Conservation (phyloP, 805 yeast species). For the Wickerhamomyces queroliae region DNA sequence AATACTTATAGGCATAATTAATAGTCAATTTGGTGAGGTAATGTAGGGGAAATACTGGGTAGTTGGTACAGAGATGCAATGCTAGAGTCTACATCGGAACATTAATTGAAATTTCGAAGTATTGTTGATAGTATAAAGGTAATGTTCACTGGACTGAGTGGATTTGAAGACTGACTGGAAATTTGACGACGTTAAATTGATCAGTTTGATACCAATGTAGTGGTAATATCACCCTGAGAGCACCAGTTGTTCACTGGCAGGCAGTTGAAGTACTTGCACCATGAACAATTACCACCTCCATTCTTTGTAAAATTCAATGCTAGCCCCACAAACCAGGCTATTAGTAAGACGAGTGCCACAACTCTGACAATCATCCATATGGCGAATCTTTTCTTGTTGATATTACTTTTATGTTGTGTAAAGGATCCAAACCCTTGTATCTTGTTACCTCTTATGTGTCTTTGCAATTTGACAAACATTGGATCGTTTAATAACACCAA, state of each 20-base stretch:
- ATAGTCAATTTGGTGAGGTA: too few relatives aligned
- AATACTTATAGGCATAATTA: too few relatives aligned
- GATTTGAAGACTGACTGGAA: neutral
- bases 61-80: too few relatives aligned
- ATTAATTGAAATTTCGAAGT: too few relatives aligned
- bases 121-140: too few relatives aligned
- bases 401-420: constrained; percentile 7
- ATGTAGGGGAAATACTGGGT: too few relatives aligned
- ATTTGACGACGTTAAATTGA: neutral
- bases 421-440: neutral
- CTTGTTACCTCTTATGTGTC: constrained; percentile 6
- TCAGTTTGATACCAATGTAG: neutral
- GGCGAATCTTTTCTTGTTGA: constrained; percentile 36
- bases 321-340: constrained; percentile 46
- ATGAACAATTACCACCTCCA: constrained; percentile 48
- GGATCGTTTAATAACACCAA: constrained; percentile 53
- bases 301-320: constrained; percentile 40
- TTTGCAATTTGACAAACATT: constrained; percentile 27
- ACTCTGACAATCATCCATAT: constrained; percentile 49
- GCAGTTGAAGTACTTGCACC: constrained; percentile 74
- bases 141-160: too few relatives aligned
- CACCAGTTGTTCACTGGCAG: constrained; percentile 72
- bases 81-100: too few relatives aligned
- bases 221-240: constrained; percentile 33
- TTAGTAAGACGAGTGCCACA: constrained; percentile 35